Evolutionary conservation across 164 flowering plant species (phyloP).

Genomic region (Berberis thunbergii): DNA sequence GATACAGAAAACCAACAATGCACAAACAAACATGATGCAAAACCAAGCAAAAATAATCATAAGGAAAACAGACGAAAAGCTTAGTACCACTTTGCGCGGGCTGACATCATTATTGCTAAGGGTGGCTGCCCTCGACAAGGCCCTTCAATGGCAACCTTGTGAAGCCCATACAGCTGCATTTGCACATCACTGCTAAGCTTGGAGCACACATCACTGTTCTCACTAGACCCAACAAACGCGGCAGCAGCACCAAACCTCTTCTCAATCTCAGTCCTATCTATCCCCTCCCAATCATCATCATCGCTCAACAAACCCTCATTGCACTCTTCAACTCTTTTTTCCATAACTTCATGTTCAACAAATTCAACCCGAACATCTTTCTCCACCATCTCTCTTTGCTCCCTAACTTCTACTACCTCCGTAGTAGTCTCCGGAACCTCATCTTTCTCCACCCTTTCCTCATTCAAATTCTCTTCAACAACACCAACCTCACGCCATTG

Average conservation of each 20-base stretch:
- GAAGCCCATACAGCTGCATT: conserved; percentile 67
- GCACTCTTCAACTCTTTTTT: conserved; percentile 7
- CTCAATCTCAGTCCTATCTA: conserved; percentile 73
- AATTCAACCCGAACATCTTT: conserved; percentile 1
- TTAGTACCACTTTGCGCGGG: conserved; percentile 85
- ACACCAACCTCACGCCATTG: too few relatives aligned
- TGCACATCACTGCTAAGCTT: conserved; percentile 43
- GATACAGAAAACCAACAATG: not conserved
- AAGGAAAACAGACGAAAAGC: conserved; percentile 4
- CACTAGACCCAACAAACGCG: conserved; percentile 25
- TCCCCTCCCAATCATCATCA: conserved; percentile 91
- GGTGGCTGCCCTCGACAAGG: conserved; percentile 67
- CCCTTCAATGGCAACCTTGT: conserved; percentile 71
- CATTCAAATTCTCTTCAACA: not conserved
- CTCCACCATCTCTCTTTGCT: not conserved
- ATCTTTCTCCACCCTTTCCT: not conserved
- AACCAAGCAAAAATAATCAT: not conserved
- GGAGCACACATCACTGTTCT: conserved; percentile 19
- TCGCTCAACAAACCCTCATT: conserved; percentile 17
- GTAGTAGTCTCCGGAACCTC: not conserved
- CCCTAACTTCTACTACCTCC: too few relatives aligned
- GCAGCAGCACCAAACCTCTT: conserved; percentile 44
- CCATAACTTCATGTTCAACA: conserved; percentile 4
- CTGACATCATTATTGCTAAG: conserved; percentile 52
- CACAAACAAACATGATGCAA: conserved; percentile 4